phyloP scores from a whole-genome alignment of 306 rosid species.

The Prunus salicina region DNA sequence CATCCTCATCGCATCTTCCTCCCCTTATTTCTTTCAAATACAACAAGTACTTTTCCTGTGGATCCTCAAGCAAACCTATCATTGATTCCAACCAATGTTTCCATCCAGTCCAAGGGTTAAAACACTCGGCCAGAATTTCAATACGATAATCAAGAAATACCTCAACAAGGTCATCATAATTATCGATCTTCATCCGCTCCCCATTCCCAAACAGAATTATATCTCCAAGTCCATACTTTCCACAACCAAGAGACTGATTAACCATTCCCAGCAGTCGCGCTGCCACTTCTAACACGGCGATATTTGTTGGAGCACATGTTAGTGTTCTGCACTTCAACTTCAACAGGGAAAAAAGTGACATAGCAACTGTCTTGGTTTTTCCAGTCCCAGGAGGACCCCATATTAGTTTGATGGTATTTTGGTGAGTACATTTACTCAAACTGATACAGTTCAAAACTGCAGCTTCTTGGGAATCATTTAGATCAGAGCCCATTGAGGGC shows the following conservation, averaged over 20 bases:
- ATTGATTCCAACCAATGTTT: slow-evolving; percentile 1
- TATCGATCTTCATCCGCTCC: not conserved
- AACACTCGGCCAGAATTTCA: not conserved
- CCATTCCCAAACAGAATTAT: slow-evolving; percentile 31
- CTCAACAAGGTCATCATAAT: slow-evolving; percentile 13
- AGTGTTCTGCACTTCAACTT: slow-evolving; percentile 21
- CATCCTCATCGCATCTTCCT: not conserved
- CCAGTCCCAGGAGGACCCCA: slow-evolving; percentile 56
- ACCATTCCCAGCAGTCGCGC: slow-evolving; percentile 23
- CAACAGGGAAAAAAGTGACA: slow-evolving; percentile 33
- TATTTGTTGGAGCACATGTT: slow-evolving; percentile 34
- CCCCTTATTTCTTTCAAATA: slow-evolving; percentile 6
- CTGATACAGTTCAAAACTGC: slow-evolving; percentile 39
- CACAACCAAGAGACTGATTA: not conserved
- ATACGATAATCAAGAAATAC: slow-evolving; percentile 33
- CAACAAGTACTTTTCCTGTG: slow-evolving; percentile 21
- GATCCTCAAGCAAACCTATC: slow-evolving; percentile 32
- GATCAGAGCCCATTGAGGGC: slow-evolving; percentile 20
- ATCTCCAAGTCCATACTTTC: slow-evolving; percentile 31
- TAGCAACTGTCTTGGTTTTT: slow-evolving; percentile 39
- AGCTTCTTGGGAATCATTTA: slow-evolving; percentile 44
- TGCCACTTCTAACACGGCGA: slow-evolving; percentile 34
- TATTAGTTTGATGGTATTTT: slow-evolving; percentile 38
- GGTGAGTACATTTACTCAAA: slow-evolving; percentile 28
- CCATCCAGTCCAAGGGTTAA: slow-evolving; percentile 19